Conservation (phyloP, 2,329 filamentous ascomycete genomes). For the Erysiphe pulchra region DNA sequence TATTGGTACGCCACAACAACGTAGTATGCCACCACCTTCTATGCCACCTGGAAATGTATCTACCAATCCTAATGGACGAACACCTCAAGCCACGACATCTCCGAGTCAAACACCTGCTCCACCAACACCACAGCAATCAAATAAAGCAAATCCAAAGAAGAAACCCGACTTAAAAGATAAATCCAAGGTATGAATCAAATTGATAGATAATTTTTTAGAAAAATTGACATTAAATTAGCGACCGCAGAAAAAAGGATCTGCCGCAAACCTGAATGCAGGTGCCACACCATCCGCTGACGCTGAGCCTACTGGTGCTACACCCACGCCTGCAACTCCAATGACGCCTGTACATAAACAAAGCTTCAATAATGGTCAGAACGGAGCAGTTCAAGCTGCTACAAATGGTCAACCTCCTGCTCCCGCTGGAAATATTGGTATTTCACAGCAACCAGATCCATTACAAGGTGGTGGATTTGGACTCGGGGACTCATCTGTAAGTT, state of each 20-base stretch:
- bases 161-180: constrained; percentile 74
- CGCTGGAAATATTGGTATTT: constrained; percentile 17
- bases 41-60: constrained; percentile 24
- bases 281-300: constrained; percentile 32
- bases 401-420: constrained; percentile 18
- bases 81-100: constrained; percentile 26
- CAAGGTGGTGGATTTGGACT: constrained; percentile 23
- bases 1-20: constrained; percentile 42
- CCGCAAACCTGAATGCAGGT: constrained; percentile 24
- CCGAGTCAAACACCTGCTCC: constrained; percentile 36
- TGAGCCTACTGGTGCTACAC: constrained; percentile 31
- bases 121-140: constrained; percentile 47
- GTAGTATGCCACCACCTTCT: constrained; percentile 41
- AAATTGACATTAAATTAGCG: constrained; percentile 14
- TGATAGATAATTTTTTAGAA: constrained; percentile 13
- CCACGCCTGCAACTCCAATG: constrained; percentile 36
- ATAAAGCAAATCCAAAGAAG: constrained; percentile 54
- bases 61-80: constrained; percentile 27
- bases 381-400: constrained; percentile 17
- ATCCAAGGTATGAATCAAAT: constrained; percentile 30
- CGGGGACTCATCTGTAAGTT: constrained; percentile 14
- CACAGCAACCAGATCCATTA: constrained; percentile 21
- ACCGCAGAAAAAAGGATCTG: constrained; percentile 32
- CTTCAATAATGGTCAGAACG: constrained; percentile 23
- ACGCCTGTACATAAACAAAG: constrained; percentile 27